Percentiles rank a stretch among this genome's conserved stretches.
Evolutionary conservation across 75 land plant species (phyloP).

Genomic region (Sequoiadendron giganteum): DNA sequence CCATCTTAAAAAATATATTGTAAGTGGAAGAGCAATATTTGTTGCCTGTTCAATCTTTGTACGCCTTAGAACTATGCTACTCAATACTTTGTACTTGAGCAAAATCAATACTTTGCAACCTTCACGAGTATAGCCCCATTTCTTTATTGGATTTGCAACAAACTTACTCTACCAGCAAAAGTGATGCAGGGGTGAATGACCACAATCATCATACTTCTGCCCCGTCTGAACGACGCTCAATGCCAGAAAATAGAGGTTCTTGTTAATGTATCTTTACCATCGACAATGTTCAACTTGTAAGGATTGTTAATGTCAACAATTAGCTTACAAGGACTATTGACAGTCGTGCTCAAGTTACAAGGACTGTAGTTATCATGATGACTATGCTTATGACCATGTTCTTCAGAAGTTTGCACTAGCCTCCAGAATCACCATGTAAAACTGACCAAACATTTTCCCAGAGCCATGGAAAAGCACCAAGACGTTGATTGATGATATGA

Average conservation of each 20-base stretch:
- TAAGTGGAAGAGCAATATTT: constrained; percentile 91
- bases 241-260: constrained; percentile 6
- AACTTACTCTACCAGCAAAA: constrained; percentile 99
- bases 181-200: constrained; percentile 53
- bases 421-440: too few relatives aligned
- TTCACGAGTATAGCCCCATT: constrained; percentile 21
- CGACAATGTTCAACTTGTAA: neutral
- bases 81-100: constrained; percentile 62
- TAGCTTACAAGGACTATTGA: neutral
- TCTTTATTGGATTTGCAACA: constrained; percentile 70
- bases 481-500: too few relatives aligned
- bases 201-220: constrained; percentile 33
- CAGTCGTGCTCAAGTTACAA: neutral
- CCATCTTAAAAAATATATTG: constrained; percentile 25
- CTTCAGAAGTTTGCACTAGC: too few relatives aligned
- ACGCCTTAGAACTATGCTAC: constrained; percentile 58
- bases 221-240: neutral
- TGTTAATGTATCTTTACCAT: neutral
- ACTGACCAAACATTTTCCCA: too few relatives aligned
- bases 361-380: neutral
- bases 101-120: constrained; percentile 63
- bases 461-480: too few relatives aligned
- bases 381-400: neutral
- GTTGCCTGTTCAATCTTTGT: constrained; percentile 85
- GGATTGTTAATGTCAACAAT: neutral